Base-by-base conservation (phyloP, 2,329 filamentous ascomycete genomes). In the Colletotrichum karsti region DNA sequence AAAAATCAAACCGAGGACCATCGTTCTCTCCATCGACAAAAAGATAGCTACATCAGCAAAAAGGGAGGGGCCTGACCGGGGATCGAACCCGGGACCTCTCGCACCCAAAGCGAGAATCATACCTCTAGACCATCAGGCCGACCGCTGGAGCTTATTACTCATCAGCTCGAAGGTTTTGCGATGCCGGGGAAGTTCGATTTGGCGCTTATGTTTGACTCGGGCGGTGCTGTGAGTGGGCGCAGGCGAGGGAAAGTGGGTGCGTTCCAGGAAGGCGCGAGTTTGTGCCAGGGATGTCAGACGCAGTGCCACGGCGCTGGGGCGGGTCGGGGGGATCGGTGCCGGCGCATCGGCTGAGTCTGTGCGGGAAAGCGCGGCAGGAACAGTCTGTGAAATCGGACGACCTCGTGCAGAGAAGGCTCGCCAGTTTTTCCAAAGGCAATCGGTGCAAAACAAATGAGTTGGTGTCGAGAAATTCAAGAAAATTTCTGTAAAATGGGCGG, bases 81-180 rank as follows among this genome's bases (percentile, higher is more conserved):
- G 71, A 74, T 77, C 73, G 76, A 77, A 77, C 76, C 71, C 75
- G 74, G 74, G 76, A 75, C 76, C 76, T 77, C 76, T 76, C 74
- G 73, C 75, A 77, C 75, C 75, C 75, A 77, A 77, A 77, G 74
- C 74, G 73, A 75, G 75, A 76, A 77, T 77, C 75, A 76, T 77
- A 77, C 75, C 74, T 72, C 75, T 77, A 77, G 75, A 77, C 75
- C 75, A 77, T 73, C 71, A 67, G 72, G 70, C 73, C 74, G 20
- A 18, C 13, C 44, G 30, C 15, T 12, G 37, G 7, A 18, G 26
- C n/a, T 33, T 37, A n/a, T n/a, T 35, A 37, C 35, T 33, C 13
- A 35, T 39, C 41, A 44, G 30, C 37, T 42, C 28, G 56, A 10
- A 41, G 24, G 39, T 10, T 26, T 26, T 15, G 28, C n/a, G 64